Evolutionary conservation across 371 early-diverging fungal genomes (phyloP).

Genomic region (Funneliformis caledonium): DNA sequence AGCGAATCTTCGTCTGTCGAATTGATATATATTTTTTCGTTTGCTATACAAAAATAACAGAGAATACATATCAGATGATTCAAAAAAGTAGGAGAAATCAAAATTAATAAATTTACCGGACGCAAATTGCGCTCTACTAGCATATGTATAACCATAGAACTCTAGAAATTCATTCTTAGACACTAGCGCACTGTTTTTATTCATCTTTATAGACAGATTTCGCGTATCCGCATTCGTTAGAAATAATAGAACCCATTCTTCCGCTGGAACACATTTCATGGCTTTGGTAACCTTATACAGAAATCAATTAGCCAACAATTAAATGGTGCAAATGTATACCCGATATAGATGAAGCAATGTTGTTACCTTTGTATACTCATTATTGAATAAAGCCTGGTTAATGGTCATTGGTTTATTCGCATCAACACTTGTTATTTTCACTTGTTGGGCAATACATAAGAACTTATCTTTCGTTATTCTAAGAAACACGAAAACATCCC

Average conservation of each 20-base stretch:
- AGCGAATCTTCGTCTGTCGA: neutral
- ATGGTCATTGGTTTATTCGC: neutral
- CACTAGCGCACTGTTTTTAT: neutral
- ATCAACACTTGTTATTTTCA: neutral
- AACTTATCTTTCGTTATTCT: neutral
- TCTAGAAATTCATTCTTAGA: neutral
- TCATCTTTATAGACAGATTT: neutral
- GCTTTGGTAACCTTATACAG: slow-evolving; percentile 12
- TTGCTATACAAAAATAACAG: slow-evolving; percentile 14
- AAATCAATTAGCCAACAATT: slow-evolving; percentile 1
- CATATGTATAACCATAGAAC: slow-evolving; percentile 26
- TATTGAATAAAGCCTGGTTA: neutral
- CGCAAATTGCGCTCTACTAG: neutral
- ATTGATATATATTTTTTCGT: slow-evolving; percentile 10
- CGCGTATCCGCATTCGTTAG: neutral
- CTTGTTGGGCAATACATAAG: neutral
- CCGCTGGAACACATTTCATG: neutral
- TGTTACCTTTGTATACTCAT: neutral
- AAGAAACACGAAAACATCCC: neutral
- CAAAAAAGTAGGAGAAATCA: neutral
- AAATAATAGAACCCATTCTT: neutral
- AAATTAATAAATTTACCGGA: neutral
- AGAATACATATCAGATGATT: neutral
- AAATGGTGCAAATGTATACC: slow-evolving; percentile 8
- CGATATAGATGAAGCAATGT: neutral